Conservation (phyloP, 1,139 yeast genomes). For the Geotrichum carabidarum region DNA sequence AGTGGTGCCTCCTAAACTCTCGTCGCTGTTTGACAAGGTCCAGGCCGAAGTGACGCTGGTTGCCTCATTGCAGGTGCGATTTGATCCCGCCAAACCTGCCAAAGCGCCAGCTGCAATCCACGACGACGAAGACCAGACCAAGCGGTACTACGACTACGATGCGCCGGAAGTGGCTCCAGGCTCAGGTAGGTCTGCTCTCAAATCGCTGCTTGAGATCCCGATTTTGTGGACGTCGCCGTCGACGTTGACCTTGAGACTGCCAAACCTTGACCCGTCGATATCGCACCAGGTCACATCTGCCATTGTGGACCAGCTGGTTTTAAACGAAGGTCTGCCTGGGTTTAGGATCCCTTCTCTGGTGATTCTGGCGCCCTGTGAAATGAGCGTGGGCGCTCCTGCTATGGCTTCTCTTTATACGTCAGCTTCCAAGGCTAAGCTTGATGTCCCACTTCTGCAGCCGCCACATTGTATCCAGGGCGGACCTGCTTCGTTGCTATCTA, state of each 20-base stretch:
- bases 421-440: not conserved
- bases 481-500: slow-evolving; percentile 28
- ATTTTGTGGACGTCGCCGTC: slow-evolving; percentile 5
- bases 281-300: not conserved
- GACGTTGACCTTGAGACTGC: slow-evolving; percentile 5
- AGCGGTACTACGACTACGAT: slow-evolving; percentile 10
- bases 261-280: not conserved
- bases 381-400: slow-evolving; percentile 1
- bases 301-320: not conserved
- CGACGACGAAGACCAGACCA: slow-evolving; percentile 9
- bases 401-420: not conserved
- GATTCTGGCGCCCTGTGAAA: slow-evolving; percentile 10
- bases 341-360: not conserved
- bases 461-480: slow-evolving; percentile 31
- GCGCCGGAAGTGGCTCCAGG: not conserved
- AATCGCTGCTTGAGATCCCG: slow-evolving; percentile 10
- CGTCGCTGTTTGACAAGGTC: slow-evolving; percentile 11
- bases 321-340: not conserved
- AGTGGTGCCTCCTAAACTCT: slow-evolving; percentile 24
- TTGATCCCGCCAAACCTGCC: not conserved
- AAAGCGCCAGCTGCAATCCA: not conserved
- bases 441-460: slow-evolving; percentile 20
- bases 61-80: slow-evolving; percentile 4
- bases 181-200: not conserved
- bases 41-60: slow-evolving; percentile 4